Base-by-base conservation (phyloP, 2,329 filamentous ascomycete genomes). In the Sporothrix brunneoviolacea region DNA sequence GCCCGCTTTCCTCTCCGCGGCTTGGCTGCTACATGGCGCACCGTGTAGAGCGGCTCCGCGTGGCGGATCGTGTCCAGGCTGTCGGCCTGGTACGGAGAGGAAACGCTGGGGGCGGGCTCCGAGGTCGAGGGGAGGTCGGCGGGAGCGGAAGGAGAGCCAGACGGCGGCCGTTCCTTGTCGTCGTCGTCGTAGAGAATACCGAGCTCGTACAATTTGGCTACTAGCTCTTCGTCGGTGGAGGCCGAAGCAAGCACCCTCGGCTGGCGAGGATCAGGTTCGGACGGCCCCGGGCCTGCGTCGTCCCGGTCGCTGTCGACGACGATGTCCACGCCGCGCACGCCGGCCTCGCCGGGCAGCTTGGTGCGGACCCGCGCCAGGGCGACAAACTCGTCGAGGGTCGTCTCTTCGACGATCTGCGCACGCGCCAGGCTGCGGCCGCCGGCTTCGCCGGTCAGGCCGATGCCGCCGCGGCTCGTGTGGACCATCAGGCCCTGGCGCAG, bases 31-130 rank as follows among this genome's bases (percentile, higher is more conserved):
- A 46, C 41, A 45, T 35, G 42, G 48, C 48, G 36, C 42, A 51
- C 48, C 48, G 41, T 19, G 48, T 46, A 45, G 18, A 46, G 48
- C 28, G 35, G 35, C 8, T 40, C 48, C 36, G 41, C 19, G n/a
- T 45, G 42, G 35, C 18, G 41, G 16, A 51, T 51, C n/a, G 30
- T 32, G 19, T 45, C 48, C n/a, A 40, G 35, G 48, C 48, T 43
- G 22, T 42, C 48, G 32, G 48, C 39, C 39, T 50, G 39, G 33
- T 43, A 50, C 21, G 32, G 13, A 24, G 32, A 38, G 39, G 21
- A 5, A 10, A 21, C 12, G n/a, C n/a, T n/a, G n/a, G n/a, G n/a
- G n/a, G n/a, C n/a, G n/a, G n/a, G n/a, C n/a, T n/a, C n/a, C n/a
- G n/a, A n/a, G n/a, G n/a, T n/a, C n/a, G n/a, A n/a, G n/a, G n/a